These are phyloP conservation scores for Aurantiochytrium sp. DNA, from an alignment of 108 stramenopile genomes.

Conservation along the genomic window DNA sequence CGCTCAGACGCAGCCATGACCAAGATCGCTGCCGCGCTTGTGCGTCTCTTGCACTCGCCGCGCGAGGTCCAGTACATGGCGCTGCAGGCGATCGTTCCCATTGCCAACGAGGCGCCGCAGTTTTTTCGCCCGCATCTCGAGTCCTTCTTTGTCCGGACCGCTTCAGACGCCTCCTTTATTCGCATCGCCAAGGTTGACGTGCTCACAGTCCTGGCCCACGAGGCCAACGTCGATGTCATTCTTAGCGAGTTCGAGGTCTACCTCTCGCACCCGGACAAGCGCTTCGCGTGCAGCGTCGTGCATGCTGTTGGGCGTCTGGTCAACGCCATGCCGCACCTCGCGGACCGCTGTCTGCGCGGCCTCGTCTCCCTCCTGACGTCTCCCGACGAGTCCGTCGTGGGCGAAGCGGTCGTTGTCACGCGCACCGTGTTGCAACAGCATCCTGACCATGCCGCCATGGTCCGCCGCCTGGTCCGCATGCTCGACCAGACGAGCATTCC, in stretches of 20 bases:
- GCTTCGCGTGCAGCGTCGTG: conserved; percentile 80
- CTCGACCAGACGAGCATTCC: conserved; percentile 52
- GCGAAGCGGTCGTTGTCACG: conserved; percentile 78
- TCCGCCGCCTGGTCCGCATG: conserved; percentile 32
- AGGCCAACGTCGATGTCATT: conserved; percentile 72
- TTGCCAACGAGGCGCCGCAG: conserved; percentile 80
- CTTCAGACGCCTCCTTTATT: conserved; percentile 81
- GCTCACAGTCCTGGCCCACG: conserved; percentile 72
- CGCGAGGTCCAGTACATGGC: conserved; percentile 96
- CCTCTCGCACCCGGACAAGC: conserved; percentile 75
- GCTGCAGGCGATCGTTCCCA: conserved; percentile 76
- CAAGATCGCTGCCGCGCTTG: conserved; percentile 84
- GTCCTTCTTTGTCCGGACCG: conserved; percentile 87
- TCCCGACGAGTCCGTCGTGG: conserved; percentile 70
- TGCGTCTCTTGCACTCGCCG: conserved; percentile 82
- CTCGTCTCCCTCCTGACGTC: conserved; percentile 72
- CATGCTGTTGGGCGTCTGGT: conserved; percentile 80
- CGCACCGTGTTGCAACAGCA: conserved; percentile 70
- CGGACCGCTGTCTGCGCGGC: conserved; percentile 76
- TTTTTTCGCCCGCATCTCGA: conserved; percentile 88
- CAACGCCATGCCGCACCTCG: conserved; percentile 72
- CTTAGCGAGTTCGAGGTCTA: conserved; percentile 86
- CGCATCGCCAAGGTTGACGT: conserved; percentile 92
- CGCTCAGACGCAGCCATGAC: background rate
- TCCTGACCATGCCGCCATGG: background rate